Conservation (phyloP, 306 rosid genomes). For the Cucumis melo region DNA sequence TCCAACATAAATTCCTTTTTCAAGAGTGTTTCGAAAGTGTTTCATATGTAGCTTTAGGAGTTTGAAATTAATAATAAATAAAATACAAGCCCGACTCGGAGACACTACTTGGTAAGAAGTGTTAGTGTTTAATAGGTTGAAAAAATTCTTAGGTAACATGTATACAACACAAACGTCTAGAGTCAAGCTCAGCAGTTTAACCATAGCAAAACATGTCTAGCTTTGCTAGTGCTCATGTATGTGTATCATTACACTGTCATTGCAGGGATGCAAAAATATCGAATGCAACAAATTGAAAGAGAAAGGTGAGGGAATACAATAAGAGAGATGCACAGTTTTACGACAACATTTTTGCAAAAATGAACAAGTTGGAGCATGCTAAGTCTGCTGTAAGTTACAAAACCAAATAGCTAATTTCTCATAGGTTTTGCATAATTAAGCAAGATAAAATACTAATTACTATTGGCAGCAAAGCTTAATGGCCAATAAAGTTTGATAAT, state of each 20-base stretch:
- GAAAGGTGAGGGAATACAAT: conserved; percentile 27
- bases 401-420: background rate
- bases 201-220: background rate
- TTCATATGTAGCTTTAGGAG: too few relatives aligned
- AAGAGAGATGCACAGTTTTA: conserved; percentile 31
- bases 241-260: background rate
- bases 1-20: too few relatives aligned
- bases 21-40: too few relatives aligned
- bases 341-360: conserved; percentile 27
- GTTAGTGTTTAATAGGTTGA: too few relatives aligned
- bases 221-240: background rate
- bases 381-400: conserved; percentile 12
- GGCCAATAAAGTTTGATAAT: background rate
- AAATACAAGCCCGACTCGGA: too few relatives aligned
- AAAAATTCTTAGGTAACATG: too few relatives aligned
- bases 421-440: conserved; percentile 15
- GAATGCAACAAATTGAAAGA: conserved; percentile 20
- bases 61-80: too few relatives aligned
- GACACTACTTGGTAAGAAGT: too few relatives aligned
- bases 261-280: conserved; percentile 16
- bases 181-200: background rate
- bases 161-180: too few relatives aligned
- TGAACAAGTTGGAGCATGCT: conserved; percentile 33
- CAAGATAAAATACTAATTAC: conserved; percentile 41
- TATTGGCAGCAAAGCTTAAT: conserved; percentile 40